Evolutionary conservation across 2,329 filamentous ascomycete species (phyloP), one percentile per base, ranked within the genome.

Genomic region (Xylogone sp.): DNA sequence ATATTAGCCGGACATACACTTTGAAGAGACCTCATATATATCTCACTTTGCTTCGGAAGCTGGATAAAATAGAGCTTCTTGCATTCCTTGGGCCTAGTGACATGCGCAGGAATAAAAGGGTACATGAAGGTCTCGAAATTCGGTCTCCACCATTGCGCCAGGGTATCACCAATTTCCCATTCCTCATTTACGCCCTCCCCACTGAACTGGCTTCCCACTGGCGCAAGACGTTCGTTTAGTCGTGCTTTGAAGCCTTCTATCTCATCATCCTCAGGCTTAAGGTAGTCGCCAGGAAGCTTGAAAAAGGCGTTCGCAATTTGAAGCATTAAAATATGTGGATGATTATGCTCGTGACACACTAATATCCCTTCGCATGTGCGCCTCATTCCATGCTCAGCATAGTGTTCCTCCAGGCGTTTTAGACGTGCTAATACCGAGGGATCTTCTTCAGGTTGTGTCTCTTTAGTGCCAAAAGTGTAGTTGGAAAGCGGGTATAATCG

Each of bases 71-170:
- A 99, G 42, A 97, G 79, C 79, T 99, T 99, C 78, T 99, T 99
- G 76, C 93, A 96, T 75, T 99, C 94, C 76, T 99, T 99, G 7
- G 94, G 94, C 48, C 94, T 80, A 18, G 93, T 97, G 56, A 97
- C 90, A 73, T 99, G 94, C 18, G 92, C 90, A 7, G 94, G 94
- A 52, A 97, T 87, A 71, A 97, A 99, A 1, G 94, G 94, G 69
- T 99, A 99, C 91, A 99, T 97, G 78, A 97, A 97, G 2, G 94
- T 97, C 77, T 99, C 94, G 68, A 97, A 97, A 76, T 97, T 99
- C 49, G 94, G 94, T 52, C 94, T 81, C 91, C 93, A 99, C 94
- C 94, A 99, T 74, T 97, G 92, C 49, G 94, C 93, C 51, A 99
- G 79, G 46, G 92, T 96, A 69, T 97, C 94, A 62, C 89, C 90